Conservation (phyloP, 768 basidiomycete species). For the Tulasnella sp. region DNA sequence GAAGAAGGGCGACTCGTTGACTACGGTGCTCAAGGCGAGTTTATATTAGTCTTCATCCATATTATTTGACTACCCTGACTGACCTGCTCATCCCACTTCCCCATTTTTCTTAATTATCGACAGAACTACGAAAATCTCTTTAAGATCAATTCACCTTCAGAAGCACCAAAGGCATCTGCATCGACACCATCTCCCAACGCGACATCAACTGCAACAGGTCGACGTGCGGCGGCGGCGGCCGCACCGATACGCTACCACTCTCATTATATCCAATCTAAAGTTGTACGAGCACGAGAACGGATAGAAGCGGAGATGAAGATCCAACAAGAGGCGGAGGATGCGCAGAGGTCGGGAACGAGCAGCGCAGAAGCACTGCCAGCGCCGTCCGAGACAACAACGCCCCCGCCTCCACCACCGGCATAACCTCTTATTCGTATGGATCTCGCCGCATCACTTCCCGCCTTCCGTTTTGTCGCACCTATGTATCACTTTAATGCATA, state of each 20-base stretch:
- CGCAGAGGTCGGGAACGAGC: not conserved
- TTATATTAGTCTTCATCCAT: not conserved
- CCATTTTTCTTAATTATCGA: no score
- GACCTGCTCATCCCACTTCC: not conserved
- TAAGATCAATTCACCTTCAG: slow-evolving; percentile 72
- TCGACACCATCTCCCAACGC: slow-evolving; percentile 23
- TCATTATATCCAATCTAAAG: slow-evolving; percentile 94
- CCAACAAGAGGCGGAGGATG: slow-evolving; percentile 17
- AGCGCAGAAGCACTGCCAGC: not conserved
- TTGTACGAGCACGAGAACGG: slow-evolving; percentile 88
- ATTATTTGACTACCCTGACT: not conserved
- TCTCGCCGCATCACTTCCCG: no score
- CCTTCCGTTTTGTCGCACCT: no score
- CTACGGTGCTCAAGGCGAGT: slow-evolving; percentile 62
- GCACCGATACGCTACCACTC: slow-evolving; percentile 38
- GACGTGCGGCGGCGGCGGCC: slow-evolving; percentile 31
- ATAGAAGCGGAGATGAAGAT: slow-evolving; percentile 72
- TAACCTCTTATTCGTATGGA: no score
- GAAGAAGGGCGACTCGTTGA: slow-evolving; percentile 60
- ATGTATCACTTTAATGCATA: no score
- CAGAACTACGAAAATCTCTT: slow-evolving; percentile 92
- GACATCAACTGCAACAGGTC: slow-evolving; percentile 20
- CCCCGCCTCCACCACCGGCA: no score
- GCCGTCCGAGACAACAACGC: no score
- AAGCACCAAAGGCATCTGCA: slow-evolving; percentile 26